phyloP scores from a whole-genome alignment of 805 yeast species.

The Kluyveromyces starmeri region DNA sequence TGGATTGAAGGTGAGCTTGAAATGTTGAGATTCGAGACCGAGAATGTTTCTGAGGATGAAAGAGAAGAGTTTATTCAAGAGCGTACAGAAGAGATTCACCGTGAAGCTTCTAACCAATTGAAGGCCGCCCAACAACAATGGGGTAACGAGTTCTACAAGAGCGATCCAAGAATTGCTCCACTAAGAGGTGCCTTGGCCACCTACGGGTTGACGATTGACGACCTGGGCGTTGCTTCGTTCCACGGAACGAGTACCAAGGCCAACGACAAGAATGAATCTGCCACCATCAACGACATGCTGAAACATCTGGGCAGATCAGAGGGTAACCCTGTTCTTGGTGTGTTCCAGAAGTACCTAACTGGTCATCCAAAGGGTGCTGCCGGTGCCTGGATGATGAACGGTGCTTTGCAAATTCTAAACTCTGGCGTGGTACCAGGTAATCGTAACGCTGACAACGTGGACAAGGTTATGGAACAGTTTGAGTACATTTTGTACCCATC shows the following conservation, averaged over 20 bases:
- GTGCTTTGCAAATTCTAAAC: slow-evolving; percentile 88
- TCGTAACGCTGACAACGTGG: slow-evolving; percentile 96
- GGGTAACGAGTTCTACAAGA: slow-evolving; percentile 90
- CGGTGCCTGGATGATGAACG: slow-evolving; percentile 99
- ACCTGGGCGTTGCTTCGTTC: slow-evolving; percentile 93
- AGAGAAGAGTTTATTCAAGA: slow-evolving; percentile 61
- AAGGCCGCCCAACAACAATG: slow-evolving; percentile 85
- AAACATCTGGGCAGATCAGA: slow-evolving; percentile 89
- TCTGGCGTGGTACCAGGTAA: slow-evolving; percentile 96
- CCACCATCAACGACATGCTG: slow-evolving; percentile 87
- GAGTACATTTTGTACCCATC: slow-evolving; percentile 93
- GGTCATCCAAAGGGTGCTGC: slow-evolving; percentile 99
- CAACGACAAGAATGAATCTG: slow-evolving; percentile 95
- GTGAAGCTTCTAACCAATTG: slow-evolving; percentile 78
- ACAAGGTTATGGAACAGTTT: slow-evolving; percentile 67
- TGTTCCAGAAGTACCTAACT: slow-evolving; percentile 96
- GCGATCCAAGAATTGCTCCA: slow-evolving; percentile 93
- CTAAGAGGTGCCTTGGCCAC: slow-evolving; percentile 94
- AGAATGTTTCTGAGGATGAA: slow-evolving; percentile 38
- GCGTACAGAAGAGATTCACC: slow-evolving; percentile 77
- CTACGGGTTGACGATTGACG: slow-evolving; percentile 88
- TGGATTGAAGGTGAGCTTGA: slow-evolving; percentile 84
- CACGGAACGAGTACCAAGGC: slow-evolving; percentile 99
- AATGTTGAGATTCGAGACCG: slow-evolving; percentile 62
- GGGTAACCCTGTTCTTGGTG: slow-evolving; percentile 97